Conservation (phyloP, 148 eudicot species). For the Camellia lanceoleosa region DNA sequence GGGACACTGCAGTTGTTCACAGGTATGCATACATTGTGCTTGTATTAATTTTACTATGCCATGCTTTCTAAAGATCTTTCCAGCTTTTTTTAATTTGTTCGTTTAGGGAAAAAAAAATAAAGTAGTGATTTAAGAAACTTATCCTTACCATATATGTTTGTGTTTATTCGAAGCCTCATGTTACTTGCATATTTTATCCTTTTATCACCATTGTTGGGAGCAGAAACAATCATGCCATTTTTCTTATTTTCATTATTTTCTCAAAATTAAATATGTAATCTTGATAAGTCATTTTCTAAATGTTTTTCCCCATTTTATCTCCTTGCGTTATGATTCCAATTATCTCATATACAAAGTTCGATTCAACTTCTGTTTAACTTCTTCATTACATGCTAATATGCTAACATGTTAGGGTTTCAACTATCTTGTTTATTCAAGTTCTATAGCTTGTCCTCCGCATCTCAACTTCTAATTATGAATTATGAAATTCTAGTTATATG, state of each 20-base stretch:
- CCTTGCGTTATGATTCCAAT: background rate
- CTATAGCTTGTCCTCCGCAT: background rate
- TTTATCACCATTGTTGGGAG: background rate
- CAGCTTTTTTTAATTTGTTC: background rate
- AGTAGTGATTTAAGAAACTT: no score
- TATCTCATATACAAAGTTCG: background rate
- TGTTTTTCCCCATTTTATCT: background rate
- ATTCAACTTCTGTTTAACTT: background rate
- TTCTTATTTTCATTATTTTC: background rate
- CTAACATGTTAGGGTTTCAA: background rate
- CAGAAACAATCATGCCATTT: conserved; percentile 1
- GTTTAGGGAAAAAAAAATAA: background rate
- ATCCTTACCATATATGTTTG: no score
- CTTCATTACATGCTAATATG: background rate
- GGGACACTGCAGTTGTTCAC: conserved; percentile 78
- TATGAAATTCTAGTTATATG: background rate
- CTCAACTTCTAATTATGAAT: background rate
- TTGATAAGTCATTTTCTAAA: background rate
- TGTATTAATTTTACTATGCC: background rate
- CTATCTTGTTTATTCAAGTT: background rate
- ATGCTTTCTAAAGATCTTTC: background rate
- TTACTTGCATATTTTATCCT: background rate
- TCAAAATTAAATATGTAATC: no score
- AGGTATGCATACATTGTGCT: conserved; percentile 41
- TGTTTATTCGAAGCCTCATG: no score